phyloP scores from a whole-genome alignment of 805 yeast genomes.

The Lipomyces chichibuensis region DNA sequence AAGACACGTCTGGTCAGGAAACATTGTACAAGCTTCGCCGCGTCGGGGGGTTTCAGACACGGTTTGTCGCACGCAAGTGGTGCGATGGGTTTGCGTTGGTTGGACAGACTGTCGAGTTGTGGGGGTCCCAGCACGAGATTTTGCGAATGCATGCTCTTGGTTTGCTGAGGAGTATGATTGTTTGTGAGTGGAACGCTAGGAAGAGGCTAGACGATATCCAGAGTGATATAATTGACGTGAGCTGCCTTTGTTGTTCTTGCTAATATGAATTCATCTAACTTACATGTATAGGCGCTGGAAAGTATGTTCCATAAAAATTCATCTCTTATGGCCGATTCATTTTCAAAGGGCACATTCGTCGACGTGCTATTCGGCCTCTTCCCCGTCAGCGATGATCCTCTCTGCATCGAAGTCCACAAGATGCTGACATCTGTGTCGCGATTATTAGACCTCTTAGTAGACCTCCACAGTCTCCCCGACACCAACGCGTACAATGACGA shows the following conservation, averaged over 20 bases:
- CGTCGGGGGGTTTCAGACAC: constrained; percentile 73
- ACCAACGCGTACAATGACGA: constrained; percentile 87
- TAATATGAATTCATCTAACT: not conserved
- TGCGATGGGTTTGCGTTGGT: constrained; percentile 40
- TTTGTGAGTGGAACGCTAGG: constrained; percentile 64
- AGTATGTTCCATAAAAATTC: constrained; percentile 59
- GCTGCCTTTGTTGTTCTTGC: not conserved
- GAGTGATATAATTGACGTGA: constrained; percentile 28
- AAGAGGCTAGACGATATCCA: constrained; percentile 15
- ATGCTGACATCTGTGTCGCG: constrained; percentile 50
- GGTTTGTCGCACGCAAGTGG: constrained; percentile 46
- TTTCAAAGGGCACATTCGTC: constrained; percentile 60
- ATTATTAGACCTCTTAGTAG: constrained; percentile 66
- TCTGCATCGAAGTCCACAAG: constrained; percentile 50
- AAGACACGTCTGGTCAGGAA: constrained; percentile 60
- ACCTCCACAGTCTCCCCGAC: constrained; percentile 71
- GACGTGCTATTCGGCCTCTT: constrained; percentile 54
- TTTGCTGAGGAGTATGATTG: constrained; percentile 70
- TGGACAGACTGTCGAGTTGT: constrained; percentile 65
- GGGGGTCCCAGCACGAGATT: constrained; percentile 64
- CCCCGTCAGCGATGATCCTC: constrained; percentile 61
- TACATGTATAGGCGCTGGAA: constrained; percentile 57
- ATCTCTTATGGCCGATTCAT: constrained; percentile 57
- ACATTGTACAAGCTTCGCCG: constrained; percentile 60
- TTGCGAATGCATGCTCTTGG: constrained; percentile 67